Evolutionary conservation across 495 filamentous ascomycete genomes (phyloP).

Genomic region (Aspergillus sclerotioniger): DNA sequence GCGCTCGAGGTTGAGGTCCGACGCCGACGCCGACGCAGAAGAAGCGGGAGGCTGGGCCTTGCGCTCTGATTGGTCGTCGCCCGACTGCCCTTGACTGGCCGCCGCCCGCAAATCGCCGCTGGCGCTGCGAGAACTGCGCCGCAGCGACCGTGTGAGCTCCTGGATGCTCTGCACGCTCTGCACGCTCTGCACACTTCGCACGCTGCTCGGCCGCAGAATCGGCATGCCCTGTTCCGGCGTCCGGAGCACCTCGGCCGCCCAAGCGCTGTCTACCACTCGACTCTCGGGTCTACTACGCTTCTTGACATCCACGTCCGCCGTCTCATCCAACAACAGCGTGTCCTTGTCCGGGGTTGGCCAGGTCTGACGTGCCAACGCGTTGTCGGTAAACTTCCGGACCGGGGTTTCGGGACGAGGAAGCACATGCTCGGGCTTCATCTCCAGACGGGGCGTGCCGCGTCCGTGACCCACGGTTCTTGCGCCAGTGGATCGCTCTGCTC

Average conservation of each 20-base stretch:
- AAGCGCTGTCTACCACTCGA: conserved; percentile 3
- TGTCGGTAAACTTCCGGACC: conserved; percentile 50
- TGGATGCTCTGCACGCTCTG: conserved; percentile 5
- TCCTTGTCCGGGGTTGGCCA: conserved; percentile 55
- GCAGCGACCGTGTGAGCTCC: conserved; percentile 59
- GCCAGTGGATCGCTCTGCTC: conserved; percentile 14
- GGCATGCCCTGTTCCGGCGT: conserved; percentile 38
- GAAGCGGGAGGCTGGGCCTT: conserved; percentile 20
- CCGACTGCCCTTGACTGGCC: conserved; percentile 47
- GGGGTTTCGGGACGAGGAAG: conserved; percentile 43
- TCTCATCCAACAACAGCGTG: conserved; percentile 21
- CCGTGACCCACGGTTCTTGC: conserved; percentile 22
- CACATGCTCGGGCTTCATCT: conserved; percentile 43
- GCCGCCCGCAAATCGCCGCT: conserved; percentile 75
- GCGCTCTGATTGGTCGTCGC: conserved; percentile 22
- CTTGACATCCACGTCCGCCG: conserved; percentile 9
- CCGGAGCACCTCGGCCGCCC: conserved; percentile 17
- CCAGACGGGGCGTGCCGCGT: conserved; percentile 39
- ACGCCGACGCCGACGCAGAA: conserved; percentile 21
- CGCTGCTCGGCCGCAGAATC: conserved; percentile 34
- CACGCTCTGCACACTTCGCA: conserved; percentile 23
- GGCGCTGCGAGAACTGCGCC: conserved; percentile 67
- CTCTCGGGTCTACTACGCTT: conserved; percentile 7
- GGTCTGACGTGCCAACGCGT: conserved; percentile 44
- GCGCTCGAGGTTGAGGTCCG: conserved; percentile 40